Conservation (phyloP, 208 protist species). For the Leishmania arabica region DNA sequence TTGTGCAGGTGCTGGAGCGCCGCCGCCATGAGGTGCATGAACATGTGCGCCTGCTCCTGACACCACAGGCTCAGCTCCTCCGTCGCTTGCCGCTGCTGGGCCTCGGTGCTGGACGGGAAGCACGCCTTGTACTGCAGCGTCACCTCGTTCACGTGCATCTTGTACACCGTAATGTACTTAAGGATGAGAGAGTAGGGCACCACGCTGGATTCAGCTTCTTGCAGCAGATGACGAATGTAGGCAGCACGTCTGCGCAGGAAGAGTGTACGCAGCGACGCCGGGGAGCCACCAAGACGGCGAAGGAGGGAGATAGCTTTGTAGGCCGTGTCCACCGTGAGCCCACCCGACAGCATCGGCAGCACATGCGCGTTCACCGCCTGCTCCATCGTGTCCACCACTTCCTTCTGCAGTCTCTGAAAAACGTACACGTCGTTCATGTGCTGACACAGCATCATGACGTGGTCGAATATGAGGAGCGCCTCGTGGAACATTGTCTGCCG, state of each 20-base stretch:
- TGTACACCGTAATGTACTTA: slow-evolving; percentile 66
- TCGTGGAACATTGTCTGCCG: slow-evolving; percentile 80
- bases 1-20: slow-evolving; percentile 60
- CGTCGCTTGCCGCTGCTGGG: slow-evolving; percentile 12
- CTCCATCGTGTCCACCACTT: slow-evolving; percentile 41
- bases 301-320: slow-evolving; percentile 73
- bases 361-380: slow-evolving; percentile 44
- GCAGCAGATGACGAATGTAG: slow-evolving; percentile 47
- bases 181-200: slow-evolving; percentile 67
- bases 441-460: slow-evolving; percentile 49
- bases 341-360: slow-evolving; percentile 60
- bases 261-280: slow-evolving; percentile 38
- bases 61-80: slow-evolving; percentile 47
- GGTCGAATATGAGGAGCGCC: slow-evolving; percentile 71
- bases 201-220: slow-evolving; percentile 43
- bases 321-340: slow-evolving; percentile 62
- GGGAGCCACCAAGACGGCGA: slow-evolving; percentile 45
- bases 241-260: slow-evolving; percentile 57
- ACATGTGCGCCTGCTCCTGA: slow-evolving; percentile 44
- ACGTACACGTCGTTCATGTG: slow-evolving; percentile 38
- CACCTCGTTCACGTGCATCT: slow-evolving; percentile 77
- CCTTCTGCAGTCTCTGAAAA: slow-evolving; percentile 32
- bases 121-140: slow-evolving; percentile 77
- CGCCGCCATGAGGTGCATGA: slow-evolving; percentile 45
- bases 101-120: slow-evolving; percentile 47